Evolutionary conservation across 257 asterid species (phyloP), one percentile per base, ranked within the genome.

Genomic region (Penstemon barbatus): DNA sequence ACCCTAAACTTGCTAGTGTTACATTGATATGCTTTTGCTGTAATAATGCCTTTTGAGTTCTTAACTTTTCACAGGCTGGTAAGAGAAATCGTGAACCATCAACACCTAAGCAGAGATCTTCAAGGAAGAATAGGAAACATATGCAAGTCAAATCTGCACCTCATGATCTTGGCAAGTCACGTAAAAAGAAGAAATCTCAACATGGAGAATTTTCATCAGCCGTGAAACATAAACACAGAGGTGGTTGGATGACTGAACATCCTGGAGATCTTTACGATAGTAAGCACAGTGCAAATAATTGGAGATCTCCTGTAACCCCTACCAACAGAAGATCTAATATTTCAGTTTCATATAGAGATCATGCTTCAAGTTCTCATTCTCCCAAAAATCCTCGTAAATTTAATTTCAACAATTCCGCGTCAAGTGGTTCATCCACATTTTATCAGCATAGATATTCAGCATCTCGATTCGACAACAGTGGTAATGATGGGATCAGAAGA

Each of bases 161-260:
- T 19, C 78, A 68, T 19, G 88, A 89, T 69, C 58, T 66, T 58
- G 89, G 74, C 3, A 79, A 78, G 74, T 49, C 50, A 3, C 58
- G 41, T 13, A 80, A 63, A 68, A 81, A 73, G 77, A 82, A 75
- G 69, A 76, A 73, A 65, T 5, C 71, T 53, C 71, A 81, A 48
- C 44, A 49, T 37, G 80, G 33, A 7, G 84, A 69, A 43, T 73
- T 69, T 37, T 7, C 74, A 9, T 68, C 86, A 3, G 66, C 80
- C 46, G 66, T 72, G 48, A 81, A 77, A 71, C 48, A 79, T 42
- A 93, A 85, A 75, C 81, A 71, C 50, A 87, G 84, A 78, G 87
- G 89, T 41, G 92, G 96, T 57, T 90, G 99, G 99, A 78, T 62
- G 61, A 70, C 88, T 7, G 87, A 85, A 67, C 64, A 85, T 71